Conservation (phyloP, 306 rosid species). For the Myrica gale region DNA sequence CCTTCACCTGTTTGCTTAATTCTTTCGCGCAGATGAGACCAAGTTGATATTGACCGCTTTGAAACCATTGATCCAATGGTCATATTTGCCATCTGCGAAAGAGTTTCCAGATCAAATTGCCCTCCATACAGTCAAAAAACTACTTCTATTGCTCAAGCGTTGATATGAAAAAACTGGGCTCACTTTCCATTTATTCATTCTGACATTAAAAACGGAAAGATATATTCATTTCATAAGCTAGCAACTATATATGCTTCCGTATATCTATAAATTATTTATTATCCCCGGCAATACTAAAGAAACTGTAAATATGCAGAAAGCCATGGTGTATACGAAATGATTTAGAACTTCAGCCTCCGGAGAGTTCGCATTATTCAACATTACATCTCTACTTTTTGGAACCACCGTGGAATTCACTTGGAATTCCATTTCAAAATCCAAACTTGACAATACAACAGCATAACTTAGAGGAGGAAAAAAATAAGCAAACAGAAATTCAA, state of each 20-base stretch:
- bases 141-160: background rate
- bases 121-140: background rate
- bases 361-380: background rate
- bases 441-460: background rate
- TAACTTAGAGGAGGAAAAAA: background rate
- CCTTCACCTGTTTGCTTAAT: slow-evolving; percentile 71
- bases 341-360: background rate
- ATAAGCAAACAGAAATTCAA: background rate
- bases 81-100: slow-evolving; percentile 26
- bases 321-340: background rate
- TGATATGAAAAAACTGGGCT: background rate
- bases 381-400: background rate
- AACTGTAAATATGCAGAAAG: background rate
- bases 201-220: slow-evolving; percentile 4
- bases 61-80: slow-evolving; percentile 34
- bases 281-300: background rate
- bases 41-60: slow-evolving; percentile 61
- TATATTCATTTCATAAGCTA: background rate
- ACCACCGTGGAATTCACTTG: background rate
- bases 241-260: background rate
- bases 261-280: background rate
- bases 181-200: background rate
- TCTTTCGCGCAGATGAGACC: slow-evolving; percentile 30
- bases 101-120: slow-evolving; percentile 4
- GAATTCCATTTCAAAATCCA: background rate